A percentile compares a stretch with the other conserved stretches of the same genome.
Evolutionary conservation across 306 rosid genomes (phyloP).

Genomic region (Dryas octopetala): DNA sequence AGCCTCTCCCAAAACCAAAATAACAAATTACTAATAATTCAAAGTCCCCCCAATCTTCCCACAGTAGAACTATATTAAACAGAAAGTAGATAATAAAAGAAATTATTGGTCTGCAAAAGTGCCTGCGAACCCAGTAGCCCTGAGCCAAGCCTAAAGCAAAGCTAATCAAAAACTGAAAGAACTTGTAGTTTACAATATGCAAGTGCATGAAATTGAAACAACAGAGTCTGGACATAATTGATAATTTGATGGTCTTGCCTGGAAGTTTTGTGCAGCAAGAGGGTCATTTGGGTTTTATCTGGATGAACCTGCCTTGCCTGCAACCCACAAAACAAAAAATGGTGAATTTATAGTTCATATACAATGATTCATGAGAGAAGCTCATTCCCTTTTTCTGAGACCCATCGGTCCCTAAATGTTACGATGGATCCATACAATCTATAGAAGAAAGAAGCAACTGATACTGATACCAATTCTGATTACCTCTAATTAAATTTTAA

Average conservation of each 20-base stretch:
- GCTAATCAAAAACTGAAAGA: too few relatives aligned
- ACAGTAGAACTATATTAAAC: background rate
- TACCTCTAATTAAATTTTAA: background rate
- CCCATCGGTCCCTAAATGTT: too few relatives aligned
- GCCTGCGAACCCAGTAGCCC: background rate
- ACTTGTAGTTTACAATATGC: background rate
- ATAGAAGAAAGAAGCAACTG: background rate
- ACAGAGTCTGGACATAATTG: background rate
- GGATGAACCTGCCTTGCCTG: slow-evolving; percentile 99
- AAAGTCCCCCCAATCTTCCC: slow-evolving; percentile 7
- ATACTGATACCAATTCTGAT: background rate
- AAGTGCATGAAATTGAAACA: background rate
- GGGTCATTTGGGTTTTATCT: slow-evolving; percentile 97
- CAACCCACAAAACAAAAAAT: slow-evolving; percentile 13
- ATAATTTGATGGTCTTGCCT: slow-evolving; percentile 44
- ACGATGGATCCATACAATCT: background rate
- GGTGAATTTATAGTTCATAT: background rate
- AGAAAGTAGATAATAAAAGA: background rate
- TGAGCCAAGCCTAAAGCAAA: background rate
- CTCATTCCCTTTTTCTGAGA: too few relatives aligned
- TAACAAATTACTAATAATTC: background rate
- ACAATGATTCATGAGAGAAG: background rate
- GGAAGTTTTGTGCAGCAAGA: slow-evolving; percentile 92
- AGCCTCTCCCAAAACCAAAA: background rate
- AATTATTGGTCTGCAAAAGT: background rate